These are phyloP conservation scores for Micractinium conductrix DNA, from an alignment of 139 green algal genomes.

Conservation along the genomic window DNA sequence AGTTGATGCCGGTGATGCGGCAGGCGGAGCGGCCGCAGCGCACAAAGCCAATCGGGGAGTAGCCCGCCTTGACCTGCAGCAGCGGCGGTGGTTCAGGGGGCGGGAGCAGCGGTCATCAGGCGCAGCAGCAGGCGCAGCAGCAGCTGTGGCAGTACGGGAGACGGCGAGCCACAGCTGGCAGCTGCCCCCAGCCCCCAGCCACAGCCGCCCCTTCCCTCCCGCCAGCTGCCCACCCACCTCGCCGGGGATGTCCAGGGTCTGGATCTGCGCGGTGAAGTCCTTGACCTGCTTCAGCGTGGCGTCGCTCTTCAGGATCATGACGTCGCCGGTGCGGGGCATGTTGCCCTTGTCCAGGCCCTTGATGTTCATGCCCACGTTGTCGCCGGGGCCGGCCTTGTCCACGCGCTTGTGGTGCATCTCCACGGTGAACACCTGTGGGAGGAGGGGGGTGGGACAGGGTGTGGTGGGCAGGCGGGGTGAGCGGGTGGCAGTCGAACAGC, in stretches of 20 bases:
- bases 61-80: conserved; percentile 91
- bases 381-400: conserved; percentile 88
- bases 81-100: no score
- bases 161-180: no score
- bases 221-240: no score
- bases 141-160: no score
- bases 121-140: no score
- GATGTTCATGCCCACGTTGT: conserved; percentile 99
- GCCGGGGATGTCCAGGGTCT: conserved; percentile 93
- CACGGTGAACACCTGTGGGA: conserved; percentile 88
- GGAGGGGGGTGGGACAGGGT: background rate
- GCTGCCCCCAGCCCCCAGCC: no score
- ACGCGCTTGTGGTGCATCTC: conserved; percentile 99
- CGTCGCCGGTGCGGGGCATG: conserved; percentile 90
- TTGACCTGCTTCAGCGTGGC: conserved; percentile 75
- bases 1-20: conserved; percentile 85
- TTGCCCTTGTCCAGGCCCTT: conserved; percentile 96
- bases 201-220: no score
- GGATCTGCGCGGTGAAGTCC: conserved; percentile 91
- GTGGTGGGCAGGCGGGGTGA: background rate
- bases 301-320: conserved; percentile 95
- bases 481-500: background rate
- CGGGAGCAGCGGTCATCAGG: no score
- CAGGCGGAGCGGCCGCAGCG: conserved; percentile 89
- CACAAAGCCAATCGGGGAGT: conserved; percentile 93